Base-by-base conservation (phyloP, 2,329 filamentous ascomycete genomes). In the Metarhizium album region DNA sequence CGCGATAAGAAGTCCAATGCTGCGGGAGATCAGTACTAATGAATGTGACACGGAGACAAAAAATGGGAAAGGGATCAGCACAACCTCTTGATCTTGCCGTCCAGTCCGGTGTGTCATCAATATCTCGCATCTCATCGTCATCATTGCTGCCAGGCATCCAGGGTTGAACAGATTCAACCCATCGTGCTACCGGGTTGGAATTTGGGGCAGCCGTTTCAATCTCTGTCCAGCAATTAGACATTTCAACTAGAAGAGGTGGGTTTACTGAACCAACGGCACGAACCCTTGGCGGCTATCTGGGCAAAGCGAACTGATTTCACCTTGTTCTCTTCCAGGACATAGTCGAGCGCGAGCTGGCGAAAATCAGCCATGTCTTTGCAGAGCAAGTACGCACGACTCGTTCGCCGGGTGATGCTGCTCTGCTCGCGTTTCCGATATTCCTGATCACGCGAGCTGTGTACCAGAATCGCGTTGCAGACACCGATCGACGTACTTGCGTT, bases 1-100 rank as follows among this genome's bases (percentile, higher is more conserved):
- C 66, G 65, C 1, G 78, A 75, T 27, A 82, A 65, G 54, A 81
- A 82, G n/a, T 74, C 72, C 46, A 82, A 60, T 6, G 78, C 79
- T 78, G 40, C 14, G 22, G 2, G 31, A 8, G 7, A 42, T 55
- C 27, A 56, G 43, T 23, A 18, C 3, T 1, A 40, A 16, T 8
- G 29, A 22, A 8, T 13, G 27, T 14, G 16, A 27, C 20, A 43
- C 14, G 4, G 22, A 9, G 13, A 23, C 7, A 29, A 13, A 7
- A 18, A 13, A 29, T 29, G 27, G 7, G 11, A 18, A 13, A 29
- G 7, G 27, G 7, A 29, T 6, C 4, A 9, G 27, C 9, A 29
- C 20, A 16, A 75, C 74, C 74, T 59, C 76, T 79, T 14, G 77
- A 73, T 46, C 78, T 70, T 2, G 73, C 66, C 29, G 79, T 77